phyloP scores from a whole-genome alignment of 768 basidiomycete genomes.

The Lentinula sp. region DNA sequence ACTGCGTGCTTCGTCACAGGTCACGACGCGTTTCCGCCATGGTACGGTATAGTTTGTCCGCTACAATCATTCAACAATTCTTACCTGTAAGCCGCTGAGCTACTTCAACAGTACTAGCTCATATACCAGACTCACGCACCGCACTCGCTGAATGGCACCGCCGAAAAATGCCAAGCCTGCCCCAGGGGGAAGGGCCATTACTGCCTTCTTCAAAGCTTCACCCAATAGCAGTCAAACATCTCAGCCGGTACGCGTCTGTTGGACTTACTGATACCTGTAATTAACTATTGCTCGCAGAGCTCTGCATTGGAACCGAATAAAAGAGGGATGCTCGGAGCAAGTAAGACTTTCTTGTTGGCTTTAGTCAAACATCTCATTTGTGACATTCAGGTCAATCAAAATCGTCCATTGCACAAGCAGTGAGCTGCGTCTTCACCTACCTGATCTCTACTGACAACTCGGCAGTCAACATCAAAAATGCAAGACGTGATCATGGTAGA shows the following conservation, averaged over 20 bases:
- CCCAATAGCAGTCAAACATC: background rate
- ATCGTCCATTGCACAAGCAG: background rate
- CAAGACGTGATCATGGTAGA: slow-evolving; percentile 4
- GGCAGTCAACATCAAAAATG: background rate
- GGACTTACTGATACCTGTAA: no score
- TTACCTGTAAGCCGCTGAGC: background rate
- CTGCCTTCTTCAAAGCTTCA: background rate
- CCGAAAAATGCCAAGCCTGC: background rate
- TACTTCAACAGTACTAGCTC: background rate
- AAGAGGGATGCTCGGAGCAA: background rate
- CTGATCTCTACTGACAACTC: background rate
- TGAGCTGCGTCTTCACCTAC: background rate
- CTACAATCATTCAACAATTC: no score
- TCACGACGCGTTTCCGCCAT: background rate
- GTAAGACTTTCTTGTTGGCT: background rate
- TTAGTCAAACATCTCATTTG: background rate
- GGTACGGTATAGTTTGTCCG: no score
- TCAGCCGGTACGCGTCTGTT: background rate
- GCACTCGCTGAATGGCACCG: background rate
- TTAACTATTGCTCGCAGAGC: background rate
- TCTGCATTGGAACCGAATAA: background rate
- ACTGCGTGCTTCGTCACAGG: background rate
- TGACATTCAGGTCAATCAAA: background rate
- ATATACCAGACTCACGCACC: background rate
- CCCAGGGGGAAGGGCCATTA: background rate